Evolutionary conservation across 2,329 filamentous ascomycete genomes (phyloP), one percentile per base, ranked within the genome.

Genomic region (Alternaria ethzedia): DNA sequence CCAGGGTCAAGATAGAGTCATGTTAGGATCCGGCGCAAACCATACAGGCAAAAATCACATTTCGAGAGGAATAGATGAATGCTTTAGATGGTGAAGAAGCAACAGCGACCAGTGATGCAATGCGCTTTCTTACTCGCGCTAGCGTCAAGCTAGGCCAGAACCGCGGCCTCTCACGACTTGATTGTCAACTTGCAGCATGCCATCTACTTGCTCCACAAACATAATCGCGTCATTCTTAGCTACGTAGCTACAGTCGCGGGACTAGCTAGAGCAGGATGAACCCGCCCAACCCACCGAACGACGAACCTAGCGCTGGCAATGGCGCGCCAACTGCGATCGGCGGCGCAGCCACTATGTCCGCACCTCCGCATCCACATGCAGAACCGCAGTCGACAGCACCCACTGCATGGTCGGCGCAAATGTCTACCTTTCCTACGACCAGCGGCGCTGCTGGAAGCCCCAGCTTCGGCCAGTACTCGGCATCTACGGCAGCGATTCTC

Each of bases 401-500:
- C 57, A 66, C 70, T 41, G 64, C 73, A 57, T 75, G 72, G 71
- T 68, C 75, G 55, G 69, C 75, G 43, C 74, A 76, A 54, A 72
- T 74, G 61, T 65, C 72, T 12, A 68, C 62, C 9, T 67, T 73
- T n/a, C 54, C 74, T 23, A 54, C 66, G n/a, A 71, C 67, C 25
- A 63, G 56, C 26, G 50, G 59, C 25, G 57, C 63, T 10, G 49
- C 65, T 8, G 63, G 61, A 13, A 63, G 60, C 12, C 59, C 75
- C 13, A 69, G 57, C 50, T 78, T 77, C 44, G 70, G 73, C 8
- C 71, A 77, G 43, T 80, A 77, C 57, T 80, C 78, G 8, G 75
- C 80, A 6, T 76, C 81, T 10, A 82, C 81, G 4, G 78, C 80
- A 15, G 79, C 81, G 32, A 81, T 83, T 47, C 70, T 83, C 7